Percentiles rank a stretch among this genome's conserved stretches.
These are phyloP conservation scores for Suillus discolor DNA, from an alignment of 768 basidiomycete genomes.

Conservation along the genomic window DNA sequence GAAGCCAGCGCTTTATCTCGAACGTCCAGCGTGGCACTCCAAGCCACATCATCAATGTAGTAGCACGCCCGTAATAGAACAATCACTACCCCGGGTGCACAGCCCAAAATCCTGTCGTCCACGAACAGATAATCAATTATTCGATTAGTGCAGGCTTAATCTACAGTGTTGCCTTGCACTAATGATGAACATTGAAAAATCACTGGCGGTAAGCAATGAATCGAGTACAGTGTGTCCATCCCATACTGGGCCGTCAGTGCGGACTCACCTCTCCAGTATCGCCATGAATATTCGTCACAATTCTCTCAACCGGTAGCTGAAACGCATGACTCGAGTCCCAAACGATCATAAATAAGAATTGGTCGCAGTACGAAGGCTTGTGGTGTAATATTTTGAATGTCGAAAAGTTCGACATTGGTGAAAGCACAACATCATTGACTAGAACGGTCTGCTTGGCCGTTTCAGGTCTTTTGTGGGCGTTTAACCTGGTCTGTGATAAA, in stretches of 20 bases:
- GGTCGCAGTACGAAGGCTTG: background rate
- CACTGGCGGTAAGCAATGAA: background rate
- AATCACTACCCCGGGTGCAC: background rate
- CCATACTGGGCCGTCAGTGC: too few relatives aligned
- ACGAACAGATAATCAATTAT: too few relatives aligned
- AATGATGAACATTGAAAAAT: background rate
- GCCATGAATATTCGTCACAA: background rate
- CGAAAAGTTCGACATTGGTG: background rate
- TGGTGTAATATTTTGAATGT: background rate
- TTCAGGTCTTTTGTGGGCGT: background rate
- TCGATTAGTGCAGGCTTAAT: too few relatives aligned
- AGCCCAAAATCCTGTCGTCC: too few relatives aligned
- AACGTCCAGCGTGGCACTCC: too few relatives aligned
- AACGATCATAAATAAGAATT: background rate
- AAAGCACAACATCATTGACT: background rate
- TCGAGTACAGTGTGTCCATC: background rate
- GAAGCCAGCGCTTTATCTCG: too few relatives aligned
- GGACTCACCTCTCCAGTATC: too few relatives aligned
- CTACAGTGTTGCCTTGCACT: background rate
- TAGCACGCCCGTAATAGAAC: background rate
- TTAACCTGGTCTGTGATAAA: background rate
- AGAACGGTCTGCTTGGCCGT: background rate
- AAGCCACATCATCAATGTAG: too few relatives aligned
- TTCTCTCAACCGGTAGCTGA: constrained; percentile 3
- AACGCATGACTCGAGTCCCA: background rate